Evolutionary conservation across 129 eudicot species (phyloP).

Genomic region (Tagetes patula): DNA sequence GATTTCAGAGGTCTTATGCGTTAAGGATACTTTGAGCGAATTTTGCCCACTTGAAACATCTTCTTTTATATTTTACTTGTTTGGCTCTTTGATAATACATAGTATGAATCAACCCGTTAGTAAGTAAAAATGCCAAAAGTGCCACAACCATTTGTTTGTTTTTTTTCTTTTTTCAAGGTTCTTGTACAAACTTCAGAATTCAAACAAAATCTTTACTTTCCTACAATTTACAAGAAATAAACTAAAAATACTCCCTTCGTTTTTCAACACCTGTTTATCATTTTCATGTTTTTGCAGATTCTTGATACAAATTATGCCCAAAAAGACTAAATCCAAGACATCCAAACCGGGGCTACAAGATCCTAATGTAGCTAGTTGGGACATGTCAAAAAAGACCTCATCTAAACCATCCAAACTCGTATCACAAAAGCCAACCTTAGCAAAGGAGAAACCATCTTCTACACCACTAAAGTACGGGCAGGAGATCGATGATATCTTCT

Average conservation of each 20-base stretch:
- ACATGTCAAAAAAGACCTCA: constrained; percentile 43
- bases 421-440: constrained; percentile 20
- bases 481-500: constrained; percentile 83
- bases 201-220: not conserved
- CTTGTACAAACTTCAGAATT: not conserved
- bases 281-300: constrained; percentile 21
- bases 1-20: not conserved
- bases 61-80: no score
- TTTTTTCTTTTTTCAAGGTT: not conserved
- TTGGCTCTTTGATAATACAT: not conserved
- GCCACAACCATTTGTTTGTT: not conserved
- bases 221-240: not conserved
- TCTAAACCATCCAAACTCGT: constrained; percentile 29
- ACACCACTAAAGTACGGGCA: constrained; percentile 36
- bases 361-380: constrained; percentile 32
- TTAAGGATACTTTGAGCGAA: not conserved
- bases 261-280: not conserved
- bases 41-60: not conserved
- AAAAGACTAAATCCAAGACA: constrained; percentile 43
- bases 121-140: not conserved
- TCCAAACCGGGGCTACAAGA: constrained; percentile 21
- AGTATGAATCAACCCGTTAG: not conserved
- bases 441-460: constrained; percentile 31
- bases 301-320: constrained; percentile 39
- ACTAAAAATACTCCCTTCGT: not conserved